phyloP scores from a whole-genome alignment of 495 filamentous ascomycete species.

The Lentithecium fluviatile region DNA sequence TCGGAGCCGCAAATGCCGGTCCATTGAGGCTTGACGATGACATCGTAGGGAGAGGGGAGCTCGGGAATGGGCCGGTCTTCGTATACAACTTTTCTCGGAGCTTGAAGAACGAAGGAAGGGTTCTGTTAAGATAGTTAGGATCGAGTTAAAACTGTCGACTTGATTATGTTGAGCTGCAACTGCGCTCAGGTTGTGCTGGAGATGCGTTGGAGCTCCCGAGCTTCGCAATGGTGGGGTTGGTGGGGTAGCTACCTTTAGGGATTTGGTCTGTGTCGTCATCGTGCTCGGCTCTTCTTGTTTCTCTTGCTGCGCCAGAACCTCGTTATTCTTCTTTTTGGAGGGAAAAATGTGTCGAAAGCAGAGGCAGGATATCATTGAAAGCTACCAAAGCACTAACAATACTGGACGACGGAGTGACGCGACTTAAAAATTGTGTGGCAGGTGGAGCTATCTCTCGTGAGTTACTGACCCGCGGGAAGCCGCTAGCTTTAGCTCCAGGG shows the following conservation, averaged over 20 bases:
- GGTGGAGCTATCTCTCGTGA: constrained; percentile 1
- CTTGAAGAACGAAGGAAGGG: constrained; percentile 81
- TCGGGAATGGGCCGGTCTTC: constrained; percentile 73
- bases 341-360: constrained; percentile 18
- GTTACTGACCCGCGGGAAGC: constrained; percentile 16
- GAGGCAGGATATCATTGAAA: constrained; percentile 20
- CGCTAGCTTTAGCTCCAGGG: constrained; percentile 7
- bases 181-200: background rate
- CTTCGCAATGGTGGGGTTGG: constrained; percentile 1
- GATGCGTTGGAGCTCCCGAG: background rate
- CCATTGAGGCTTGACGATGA: constrained; percentile 77
- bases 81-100: constrained; percentile 66
- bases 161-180: background rate
- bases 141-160: background rate
- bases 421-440: constrained; percentile 4
- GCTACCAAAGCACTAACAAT: background rate
- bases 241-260: constrained; percentile 21
- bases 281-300: constrained; percentile 1
- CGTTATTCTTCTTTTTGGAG: constrained; percentile 11
- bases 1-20: constrained; percentile 91
- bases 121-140: constrained; percentile 56
- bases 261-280: constrained; percentile 9
- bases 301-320: constrained; percentile 2
- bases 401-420: background rate
- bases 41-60: constrained; percentile 66